Evolutionary conservation across 129 eudicot genomes (phyloP), one percentile per base, ranked within the genome.

Genomic region (Gnaphalium uliginosum): DNA sequence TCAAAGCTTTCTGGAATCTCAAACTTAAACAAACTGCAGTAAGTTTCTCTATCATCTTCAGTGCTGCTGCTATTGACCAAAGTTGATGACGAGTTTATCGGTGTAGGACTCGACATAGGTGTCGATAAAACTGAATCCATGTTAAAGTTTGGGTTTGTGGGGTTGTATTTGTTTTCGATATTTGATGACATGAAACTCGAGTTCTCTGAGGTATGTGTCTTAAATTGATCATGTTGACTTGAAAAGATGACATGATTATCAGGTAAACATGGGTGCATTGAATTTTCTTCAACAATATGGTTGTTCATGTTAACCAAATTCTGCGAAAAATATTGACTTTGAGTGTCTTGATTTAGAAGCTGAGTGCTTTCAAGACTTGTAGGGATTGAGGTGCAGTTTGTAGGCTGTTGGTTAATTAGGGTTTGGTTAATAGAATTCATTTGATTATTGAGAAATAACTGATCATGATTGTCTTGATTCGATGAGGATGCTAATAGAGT

Each of bases 1-100:
- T 88, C 88, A 53, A 91, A 79, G 59, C 95, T 83, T 78, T 88
- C 97, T 5, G 97, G 93, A 41, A 91, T 88, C 69, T 91, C 92
- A 79, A 91, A 91, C 83, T 85, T 88, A 35, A 91, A 85, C 86
- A 91, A 13, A 73, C 92, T 88, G 86, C 92, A 91, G 69, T 83
- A 85, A 60, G 90, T 86, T 51, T 90, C 91, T 71, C 37, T 83
- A 57, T 91, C 97, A 32, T 88, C 90, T 58, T 91, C 97, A 0
- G 82, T 77, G 75, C 78, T 79, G 80, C 80, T 72, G 62, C 85
- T 79, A 74, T 85, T 84, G 27, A 86, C 73, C 11, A 76, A 78
- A 2, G 91, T 72, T 2, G 96, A 79, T 3, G 90, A 78, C 21
- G 90, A 85, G 69, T 82, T 88, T 71, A 82, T 46, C 9, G 86